Evolutionary conservation across 495 filamentous ascomycete genomes (phyloP), one percentile per base, ranked within the genome.

Genomic region (Penicillium fimorum): DNA sequence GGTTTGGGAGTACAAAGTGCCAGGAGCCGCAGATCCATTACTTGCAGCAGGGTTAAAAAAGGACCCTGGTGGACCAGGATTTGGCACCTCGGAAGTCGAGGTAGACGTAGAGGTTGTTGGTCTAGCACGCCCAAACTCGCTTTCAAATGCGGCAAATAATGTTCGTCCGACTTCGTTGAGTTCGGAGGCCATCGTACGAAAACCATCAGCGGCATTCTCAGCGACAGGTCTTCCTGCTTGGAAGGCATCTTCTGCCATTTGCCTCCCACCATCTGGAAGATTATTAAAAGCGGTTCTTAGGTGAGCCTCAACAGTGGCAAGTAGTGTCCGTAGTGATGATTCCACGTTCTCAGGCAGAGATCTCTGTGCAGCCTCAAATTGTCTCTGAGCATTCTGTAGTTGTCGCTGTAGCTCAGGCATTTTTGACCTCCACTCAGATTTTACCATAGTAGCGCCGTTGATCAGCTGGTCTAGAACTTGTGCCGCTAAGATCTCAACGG

Each of bases 151-250:
- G 4, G 72, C 64, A 46, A 73, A 73, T 24, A 79, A 53, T 11
- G 74, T 72, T 47, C 68, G 68, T 8, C 74, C 72, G 32, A 77
- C 69, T 51, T 77, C 67, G 22, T 76, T 78, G 50, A 84, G 62
- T 11, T 76, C 75, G 17, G 68, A 66, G 17, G 77, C 77, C 59
- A 83, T 68, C 40, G 64, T 65, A 35, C 69, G 72, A 38, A 83
- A 62, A 43, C 69, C 70, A 32, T 76, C 69, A 0, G 75, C 67
- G 5, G 77, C 65, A 24, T 65, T 68, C 37, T 78, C 74, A 35
- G 79, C 65, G 24, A 75, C 65, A 30, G 74, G 73, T 25, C 70
- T 60, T 37, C 77, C 73, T 10, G 70, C 66, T 27, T 70, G 65
- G 18, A 74, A 64, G 13, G 72, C 70, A 46, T 61, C 62, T 41